A percentile compares a stretch with the other conserved stretches of the same genome.
Conservation (phyloP, 129 eudicot genomes). For the Saussurea involucrata region DNA sequence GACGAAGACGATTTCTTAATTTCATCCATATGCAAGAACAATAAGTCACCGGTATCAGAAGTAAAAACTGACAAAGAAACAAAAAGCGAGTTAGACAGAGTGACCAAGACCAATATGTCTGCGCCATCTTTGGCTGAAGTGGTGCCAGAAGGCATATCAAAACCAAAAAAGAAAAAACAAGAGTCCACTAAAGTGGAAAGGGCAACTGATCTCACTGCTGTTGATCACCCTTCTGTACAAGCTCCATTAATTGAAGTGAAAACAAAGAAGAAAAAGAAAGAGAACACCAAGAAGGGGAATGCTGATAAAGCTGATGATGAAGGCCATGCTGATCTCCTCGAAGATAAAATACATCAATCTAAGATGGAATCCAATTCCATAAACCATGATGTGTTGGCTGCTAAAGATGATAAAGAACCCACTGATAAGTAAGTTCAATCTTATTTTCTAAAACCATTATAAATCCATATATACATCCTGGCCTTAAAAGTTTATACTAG, state of each 20-base stretch:
- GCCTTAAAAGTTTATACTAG: neutral
- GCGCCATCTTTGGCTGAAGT: slow-evolving; percentile 15
- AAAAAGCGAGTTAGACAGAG: slow-evolving; percentile 16
- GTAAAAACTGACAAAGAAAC: slow-evolving; percentile 23
- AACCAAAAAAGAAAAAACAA: slow-evolving; percentile 31
- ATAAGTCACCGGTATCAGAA: slow-evolving; percentile 21
- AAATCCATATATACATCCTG: neutral
- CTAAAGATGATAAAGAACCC: slow-evolving; percentile 30
- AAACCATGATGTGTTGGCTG: slow-evolving; percentile 20
- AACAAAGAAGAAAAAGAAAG: slow-evolving; percentile 42
- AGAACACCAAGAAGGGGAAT: slow-evolving; percentile 27
- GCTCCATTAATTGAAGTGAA: slow-evolving; percentile 19
- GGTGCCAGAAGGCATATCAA: slow-evolving; percentile 12
- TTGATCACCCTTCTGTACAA: slow-evolving; percentile 9
- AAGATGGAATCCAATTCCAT: slow-evolving; percentile 1
- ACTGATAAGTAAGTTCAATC: slow-evolving; percentile 19
- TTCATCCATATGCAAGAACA: slow-evolving; percentile 40
- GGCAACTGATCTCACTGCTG: neutral
- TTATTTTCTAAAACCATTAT: neutral
- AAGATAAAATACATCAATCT: slow-evolving; percentile 13
- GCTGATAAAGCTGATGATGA: slow-evolving; percentile 11
- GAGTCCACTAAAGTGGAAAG: slow-evolving; percentile 21
- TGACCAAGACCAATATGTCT: slow-evolving; percentile 6
- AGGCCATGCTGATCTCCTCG: neutral
- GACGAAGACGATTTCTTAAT: slow-evolving; percentile 49